Percentiles rank a stretch among this genome's conserved stretches.
phyloP scores from a whole-genome alignment of 2,329 filamentous ascomycete genomes.

The Tolypocladium tundrense region DNA sequence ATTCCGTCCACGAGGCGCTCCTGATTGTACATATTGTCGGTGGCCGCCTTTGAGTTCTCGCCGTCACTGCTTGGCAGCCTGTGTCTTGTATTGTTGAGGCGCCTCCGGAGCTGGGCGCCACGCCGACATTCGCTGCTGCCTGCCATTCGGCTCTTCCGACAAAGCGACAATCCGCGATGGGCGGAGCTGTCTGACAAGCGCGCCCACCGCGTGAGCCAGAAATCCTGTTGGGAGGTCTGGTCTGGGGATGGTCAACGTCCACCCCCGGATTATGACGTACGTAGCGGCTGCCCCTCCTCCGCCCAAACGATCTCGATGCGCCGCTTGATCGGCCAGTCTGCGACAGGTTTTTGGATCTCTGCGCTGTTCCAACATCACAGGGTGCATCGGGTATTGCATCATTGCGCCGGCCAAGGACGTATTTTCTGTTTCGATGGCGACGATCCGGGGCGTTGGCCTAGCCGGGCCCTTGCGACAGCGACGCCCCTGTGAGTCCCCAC shows the following conservation, averaged over 20 bases:
- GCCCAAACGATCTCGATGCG: neutral
- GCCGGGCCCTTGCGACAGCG: neutral
- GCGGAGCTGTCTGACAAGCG: neutral
- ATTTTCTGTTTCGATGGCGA: neutral
- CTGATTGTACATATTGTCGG: neutral
- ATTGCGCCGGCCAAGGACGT: neutral
- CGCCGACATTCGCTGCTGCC: neutral
- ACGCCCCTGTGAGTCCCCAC: no score
- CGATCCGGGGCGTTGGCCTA: neutral
- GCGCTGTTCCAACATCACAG: no score
- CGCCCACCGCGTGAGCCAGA: neutral
- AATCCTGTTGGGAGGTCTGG: neutral
- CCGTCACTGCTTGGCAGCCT: no score
- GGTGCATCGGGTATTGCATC: neutral
- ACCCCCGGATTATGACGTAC: neutral
- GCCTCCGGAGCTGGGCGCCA: neutral
- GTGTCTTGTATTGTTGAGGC: neutral
- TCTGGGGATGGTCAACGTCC: neutral
- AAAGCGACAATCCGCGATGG: neutral
- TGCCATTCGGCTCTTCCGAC: neutral
- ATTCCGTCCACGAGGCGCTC: no score
- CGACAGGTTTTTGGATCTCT: no score
- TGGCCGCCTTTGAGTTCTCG: neutral
- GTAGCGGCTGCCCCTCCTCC: neutral
- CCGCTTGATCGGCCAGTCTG: neutral